Conservation (phyloP, 2,329 filamentous ascomycete species). For the Shiraia sp. region DNA sequence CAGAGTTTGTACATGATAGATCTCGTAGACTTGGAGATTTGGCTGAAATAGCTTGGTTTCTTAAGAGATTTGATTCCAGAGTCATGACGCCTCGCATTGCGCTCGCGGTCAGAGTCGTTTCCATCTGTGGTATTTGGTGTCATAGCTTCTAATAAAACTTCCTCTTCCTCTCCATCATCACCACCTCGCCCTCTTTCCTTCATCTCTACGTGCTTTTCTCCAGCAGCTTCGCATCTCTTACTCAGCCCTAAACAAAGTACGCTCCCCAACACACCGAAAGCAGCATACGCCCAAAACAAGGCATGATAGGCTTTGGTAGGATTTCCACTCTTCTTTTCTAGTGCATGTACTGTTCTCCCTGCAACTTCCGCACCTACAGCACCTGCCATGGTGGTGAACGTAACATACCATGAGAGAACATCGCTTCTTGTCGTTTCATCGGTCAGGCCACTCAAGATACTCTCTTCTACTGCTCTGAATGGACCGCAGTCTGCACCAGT, state of each 20-base stretch:
- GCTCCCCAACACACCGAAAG: constrained; percentile 46
- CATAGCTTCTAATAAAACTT: constrained; percentile 39
- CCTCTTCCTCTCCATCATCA: constrained; percentile 34
- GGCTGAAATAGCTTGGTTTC: constrained; percentile 47
- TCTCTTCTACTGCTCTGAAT: constrained; percentile 43
- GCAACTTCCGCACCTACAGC: constrained; percentile 40
- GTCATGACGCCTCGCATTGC: constrained; percentile 15
- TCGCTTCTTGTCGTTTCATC: constrained; percentile 40
- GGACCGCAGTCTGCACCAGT: constrained; percentile 42
- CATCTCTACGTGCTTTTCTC: constrained; percentile 32
- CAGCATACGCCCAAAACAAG: constrained; percentile 50
- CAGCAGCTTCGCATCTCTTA: constrained; percentile 45
- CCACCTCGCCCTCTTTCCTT: constrained; percentile 20
- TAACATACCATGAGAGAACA: constrained; percentile 47
- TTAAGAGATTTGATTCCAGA: constrained; percentile 17
- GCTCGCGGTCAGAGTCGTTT: constrained; percentile 31
- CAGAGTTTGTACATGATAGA: constrained; percentile 66
- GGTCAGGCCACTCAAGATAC: constrained; percentile 42
- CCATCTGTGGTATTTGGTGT: constrained; percentile 36
- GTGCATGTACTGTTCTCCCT: constrained; percentile 47
- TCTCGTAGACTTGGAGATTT: constrained; percentile 62
- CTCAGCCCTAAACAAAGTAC: constrained; percentile 46
- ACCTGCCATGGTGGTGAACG: constrained; percentile 41
- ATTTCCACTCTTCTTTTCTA: constrained; percentile 44
- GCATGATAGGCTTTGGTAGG: constrained; percentile 45